Percentiles rank a stretch among this genome's conserved stretches.
phyloP scores from a whole-genome alignment of 23 red algal genomes.

The Gracilariopsis chorda region DNA sequence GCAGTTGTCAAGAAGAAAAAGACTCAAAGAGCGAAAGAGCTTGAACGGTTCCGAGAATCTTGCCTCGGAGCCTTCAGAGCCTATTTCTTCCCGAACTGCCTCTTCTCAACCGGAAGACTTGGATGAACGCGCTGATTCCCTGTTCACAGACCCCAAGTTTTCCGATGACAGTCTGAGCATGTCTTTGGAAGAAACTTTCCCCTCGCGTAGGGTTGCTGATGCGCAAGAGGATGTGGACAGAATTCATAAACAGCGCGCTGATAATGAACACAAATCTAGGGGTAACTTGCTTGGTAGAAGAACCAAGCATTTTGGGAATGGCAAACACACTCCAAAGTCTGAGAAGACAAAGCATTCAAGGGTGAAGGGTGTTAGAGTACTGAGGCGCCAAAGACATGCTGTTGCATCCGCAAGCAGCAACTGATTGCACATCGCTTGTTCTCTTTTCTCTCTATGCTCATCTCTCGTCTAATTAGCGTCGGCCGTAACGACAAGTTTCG shows the following conservation, averaged over 20 bases:
- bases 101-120: slow-evolving; percentile 15
- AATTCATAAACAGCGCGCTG: slow-evolving; percentile 45
- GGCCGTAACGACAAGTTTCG: too few relatives aligned
- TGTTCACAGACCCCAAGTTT: slow-evolving; percentile 22
- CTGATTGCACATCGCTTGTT: too few relatives aligned
- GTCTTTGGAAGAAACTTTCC: slow-evolving; percentile 25
- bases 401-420: neutral
- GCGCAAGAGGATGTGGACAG: slow-evolving; percentile 46
- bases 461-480: too few relatives aligned
- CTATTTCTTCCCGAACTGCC: neutral
- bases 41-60: neutral
- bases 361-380: slow-evolving; percentile 10
- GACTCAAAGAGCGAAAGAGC: slow-evolving; percentile 19
- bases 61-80: slow-evolving; percentile 11
- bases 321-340: slow-evolving; percentile 4
- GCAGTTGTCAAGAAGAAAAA: slow-evolving; percentile 30
- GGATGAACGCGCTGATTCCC: neutral
- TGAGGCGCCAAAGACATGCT: neutral
- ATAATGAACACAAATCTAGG: slow-evolving; percentile 17
- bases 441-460: too few relatives aligned
- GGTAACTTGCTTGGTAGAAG: slow-evolving; percentile 12
- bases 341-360: slow-evolving; percentile 1
- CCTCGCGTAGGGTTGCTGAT: slow-evolving; percentile 30
- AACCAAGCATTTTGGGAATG: neutral
- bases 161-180: slow-evolving; percentile 32